Evolutionary conservation across 2,329 filamentous ascomycete genomes (phyloP).

Genomic region (Trichoderma cornu-damae): DNA sequence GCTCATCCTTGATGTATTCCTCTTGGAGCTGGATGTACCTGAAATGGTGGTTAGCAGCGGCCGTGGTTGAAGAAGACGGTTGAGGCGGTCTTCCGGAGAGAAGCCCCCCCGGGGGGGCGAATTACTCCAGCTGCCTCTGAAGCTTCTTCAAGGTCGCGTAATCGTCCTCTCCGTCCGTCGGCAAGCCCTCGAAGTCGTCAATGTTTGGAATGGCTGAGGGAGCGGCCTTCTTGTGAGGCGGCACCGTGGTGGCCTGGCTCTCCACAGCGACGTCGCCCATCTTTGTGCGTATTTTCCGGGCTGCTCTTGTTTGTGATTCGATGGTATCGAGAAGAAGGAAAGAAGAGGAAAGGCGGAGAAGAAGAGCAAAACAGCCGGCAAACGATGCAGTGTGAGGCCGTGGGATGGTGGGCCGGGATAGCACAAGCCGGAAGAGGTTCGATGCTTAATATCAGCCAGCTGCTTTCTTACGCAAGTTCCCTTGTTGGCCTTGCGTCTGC

Average conservation of each 20-base stretch:
- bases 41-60: constrained; percentile 25
- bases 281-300: constrained; percentile 30
- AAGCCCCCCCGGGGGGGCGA: not conserved
- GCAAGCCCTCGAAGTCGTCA: constrained; percentile 80
- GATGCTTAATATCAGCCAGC: constrained; percentile 10
- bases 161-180: constrained; percentile 79
- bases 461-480: constrained; percentile 16
- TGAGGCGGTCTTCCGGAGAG: not conserved
- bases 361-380: not conserved
- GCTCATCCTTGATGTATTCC: constrained; percentile 99
- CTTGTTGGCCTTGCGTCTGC: too few relatives aligned
- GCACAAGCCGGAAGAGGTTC: too few relatives aligned
- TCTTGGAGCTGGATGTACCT: constrained; percentile 96
- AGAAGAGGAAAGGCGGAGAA: too few relatives aligned
- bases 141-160: constrained; percentile 95
- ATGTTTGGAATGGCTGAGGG: constrained; percentile 81
- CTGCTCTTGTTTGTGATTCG: constrained; percentile 3
- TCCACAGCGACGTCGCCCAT: constrained; percentile 91
- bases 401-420: not conserved
- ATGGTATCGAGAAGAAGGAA: not conserved
- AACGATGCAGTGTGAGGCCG: not conserved
- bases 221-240: constrained; percentile 75
- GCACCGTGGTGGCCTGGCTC: constrained; percentile 66
- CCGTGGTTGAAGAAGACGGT: constrained; percentile 15
- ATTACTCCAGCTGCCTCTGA: constrained; percentile 87